These are phyloP conservation scores for Malassezia dermatis DNA, from an alignment of 1,284 basidiomycete genomes.

Conservation along the genomic window DNA sequence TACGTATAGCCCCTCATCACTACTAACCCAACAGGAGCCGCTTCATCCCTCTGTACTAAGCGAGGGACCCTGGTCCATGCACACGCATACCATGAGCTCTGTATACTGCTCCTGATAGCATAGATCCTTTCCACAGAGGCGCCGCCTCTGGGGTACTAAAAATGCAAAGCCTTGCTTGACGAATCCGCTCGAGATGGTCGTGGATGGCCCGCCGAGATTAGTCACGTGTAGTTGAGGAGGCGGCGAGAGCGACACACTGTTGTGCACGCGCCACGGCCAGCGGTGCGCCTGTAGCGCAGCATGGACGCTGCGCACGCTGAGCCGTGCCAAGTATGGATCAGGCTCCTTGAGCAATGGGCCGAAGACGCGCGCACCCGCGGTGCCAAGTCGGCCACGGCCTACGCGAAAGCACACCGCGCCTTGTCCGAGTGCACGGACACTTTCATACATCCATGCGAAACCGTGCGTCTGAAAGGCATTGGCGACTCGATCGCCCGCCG, in stretches of 20 bases:
- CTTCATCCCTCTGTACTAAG: conserved; percentile 22
- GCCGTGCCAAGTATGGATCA: conserved; percentile 25
- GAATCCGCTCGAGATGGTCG: not conserved
- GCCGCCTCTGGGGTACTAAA: not conserved
- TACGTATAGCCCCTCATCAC: conserved; percentile 4
- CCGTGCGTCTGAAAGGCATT: conserved; percentile 29
- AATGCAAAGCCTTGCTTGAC: not conserved
- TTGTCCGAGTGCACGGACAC: conserved; percentile 25
- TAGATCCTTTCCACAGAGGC: conserved; percentile 1
- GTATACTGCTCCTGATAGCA: conserved; percentile 5
- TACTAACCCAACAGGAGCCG: conserved; percentile 16
- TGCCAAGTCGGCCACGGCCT: conserved; percentile 28
- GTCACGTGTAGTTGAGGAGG: not conserved
- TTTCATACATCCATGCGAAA: conserved; percentile 34
- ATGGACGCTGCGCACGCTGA: not conserved
- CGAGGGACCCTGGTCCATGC: not conserved
- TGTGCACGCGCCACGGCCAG: not conserved
- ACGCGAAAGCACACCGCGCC: conserved; percentile 29
- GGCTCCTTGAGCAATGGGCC: conserved; percentile 26
- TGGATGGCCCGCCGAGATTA: not conserved
- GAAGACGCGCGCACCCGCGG: conserved; percentile 34
- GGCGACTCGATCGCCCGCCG: conserved; percentile 34
- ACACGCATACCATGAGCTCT: not conserved
- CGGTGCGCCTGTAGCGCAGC: not conserved
- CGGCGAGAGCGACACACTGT: not conserved